Base-by-base conservation (phyloP, 1,284 basidiomycete species). In the Mycosarcoma mackinlayi region DNA sequence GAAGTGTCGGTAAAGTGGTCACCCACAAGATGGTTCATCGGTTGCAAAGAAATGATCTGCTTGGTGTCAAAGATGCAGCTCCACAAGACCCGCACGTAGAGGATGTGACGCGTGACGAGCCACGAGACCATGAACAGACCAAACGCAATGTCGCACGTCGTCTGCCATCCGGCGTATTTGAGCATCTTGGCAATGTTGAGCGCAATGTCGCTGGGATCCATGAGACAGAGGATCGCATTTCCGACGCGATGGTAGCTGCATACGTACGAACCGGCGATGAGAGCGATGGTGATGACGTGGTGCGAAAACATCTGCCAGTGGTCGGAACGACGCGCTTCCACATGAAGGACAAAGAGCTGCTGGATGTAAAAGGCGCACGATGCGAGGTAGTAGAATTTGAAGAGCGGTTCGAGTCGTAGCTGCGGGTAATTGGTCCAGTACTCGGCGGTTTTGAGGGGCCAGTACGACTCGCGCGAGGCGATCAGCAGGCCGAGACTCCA, bases 241-340 rank as follows among this genome's bases (percentile, higher is more conserved):
- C 95, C 95, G 45, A 95, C 87, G 33, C 92, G 90, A 9, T 92
- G 94, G 79, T 90, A 91, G 84, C 94, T 91, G 83, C 87, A 89
- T 53, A 87, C 86, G 84, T 96, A 98, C 80, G 91, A 93, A 27
- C 86, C 81, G 30, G 86, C 83, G 84, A 97, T 89, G 68, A 98
- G 88, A 35, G 86, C 83, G 58, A 94, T 88, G 18, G 94, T 95
- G 77, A 98, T 90, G 76, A 96, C 83, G 84, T 98, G 95, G 85
- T 98, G 95, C 27, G 89, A 86, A 86, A 97, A 91, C 95, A 98
- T 98, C 84, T 97, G 94, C 83, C 86, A 86, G 83, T 96, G 92
- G 84, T 98, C 95, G 80, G 93, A 94, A 56, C 95, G 87, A 52
- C 89, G 87, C 44, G 90, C 93, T 84, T 98, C 95, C n/a, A 93